Base-by-base conservation (phyloP, 139 green algal species). In the Chlorella sorokiniana region DNA sequence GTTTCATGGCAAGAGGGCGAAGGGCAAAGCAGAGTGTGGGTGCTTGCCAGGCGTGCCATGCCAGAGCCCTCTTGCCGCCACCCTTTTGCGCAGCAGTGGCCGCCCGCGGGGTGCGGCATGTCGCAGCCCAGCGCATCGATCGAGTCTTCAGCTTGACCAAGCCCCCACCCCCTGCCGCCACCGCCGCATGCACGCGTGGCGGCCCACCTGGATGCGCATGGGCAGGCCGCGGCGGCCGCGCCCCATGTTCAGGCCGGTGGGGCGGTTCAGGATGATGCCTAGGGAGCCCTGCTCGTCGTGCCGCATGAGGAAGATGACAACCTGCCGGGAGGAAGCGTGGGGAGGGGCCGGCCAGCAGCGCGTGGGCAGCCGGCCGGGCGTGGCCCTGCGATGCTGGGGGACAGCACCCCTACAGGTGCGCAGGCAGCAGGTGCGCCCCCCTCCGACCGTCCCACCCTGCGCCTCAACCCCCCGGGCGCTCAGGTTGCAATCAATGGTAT, bases 251-350 rank as follows among this genome's bases (percentile, higher is more conserved):
- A 91, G 72, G 41, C 72, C 72, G 23, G 83, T 90, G 35, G 91
- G 91, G 0, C 89, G 73, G 82, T 95, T 95, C 29, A 95, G 78
- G 25, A 95, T 89, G 6, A 95, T 69, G 1, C 89, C 91, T 42
- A 92, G 68, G 33, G 62, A 86, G 52, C 91, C 91, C n/a, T 75
- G 29, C 0, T 67, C 14, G n/a, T 59, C 78, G 61, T 94, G 87
- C 61, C 86, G 71, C 35, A 91, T 74, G 27, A 95, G 59, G 27
- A 95, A 73, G 1, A 93, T 76, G 2, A 95, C 91, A 25, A 80
- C 59, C 87, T 94, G 83, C 44, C 7, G 25, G 69, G 18, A 5
- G 27, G 0, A 38, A 73, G 5, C 4, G 38, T 33, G 38, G 22
- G 48, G 11, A 59, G 16, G 48, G 11, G 16, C 48, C 48, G 1